Evolutionary conservation across 371 early-diverging fungal species (phyloP).

Genomic region (Mortierella polycephala): DNA sequence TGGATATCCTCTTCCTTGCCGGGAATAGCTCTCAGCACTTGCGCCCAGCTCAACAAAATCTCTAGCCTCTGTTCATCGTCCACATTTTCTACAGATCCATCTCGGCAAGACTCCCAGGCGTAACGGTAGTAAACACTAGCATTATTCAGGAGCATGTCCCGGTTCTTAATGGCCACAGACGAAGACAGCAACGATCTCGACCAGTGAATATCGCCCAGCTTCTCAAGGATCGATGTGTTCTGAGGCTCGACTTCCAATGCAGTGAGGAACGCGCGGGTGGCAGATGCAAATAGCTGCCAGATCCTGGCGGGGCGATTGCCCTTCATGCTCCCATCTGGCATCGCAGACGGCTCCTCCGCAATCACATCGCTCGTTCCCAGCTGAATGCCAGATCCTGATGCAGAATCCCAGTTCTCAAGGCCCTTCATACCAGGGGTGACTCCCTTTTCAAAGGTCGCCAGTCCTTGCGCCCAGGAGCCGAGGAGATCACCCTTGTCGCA

Average conservation of each 20-base stretch:
- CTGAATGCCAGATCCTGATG: conserved; percentile 21
- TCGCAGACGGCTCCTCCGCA: conserved; percentile 28
- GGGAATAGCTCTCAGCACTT: conserved; percentile 39
- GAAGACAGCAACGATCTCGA: conserved; percentile 59
- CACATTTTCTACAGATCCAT: conserved; percentile 32
- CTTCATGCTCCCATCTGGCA: conserved; percentile 8
- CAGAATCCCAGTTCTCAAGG: conserved; percentile 30
- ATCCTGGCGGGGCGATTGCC: conserved; percentile 54
- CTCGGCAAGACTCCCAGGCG: conserved; percentile 53
- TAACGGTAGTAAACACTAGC: conserved; percentile 55
- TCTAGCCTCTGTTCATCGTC: conserved; percentile 45
- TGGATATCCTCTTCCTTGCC: conserved; percentile 47
- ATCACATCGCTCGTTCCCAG: conserved; percentile 33
- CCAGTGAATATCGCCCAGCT: conserved; percentile 69
- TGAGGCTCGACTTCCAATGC: conserved; percentile 64
- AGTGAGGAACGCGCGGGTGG: conserved; percentile 62
- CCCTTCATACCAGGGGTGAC: conserved; percentile 4
- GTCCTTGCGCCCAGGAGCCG: conserved; percentile 66
- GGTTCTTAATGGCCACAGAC: conserved; percentile 64
- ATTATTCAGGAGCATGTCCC: conserved; percentile 64
- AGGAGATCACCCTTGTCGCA: conserved; percentile 78
- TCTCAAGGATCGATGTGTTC: conserved; percentile 65
- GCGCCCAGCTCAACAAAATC: conserved; percentile 51
- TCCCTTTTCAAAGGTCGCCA: conserved; percentile 34
- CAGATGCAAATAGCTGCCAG: conserved; percentile 65